Evolutionary conservation across 257 asterid genomes (phyloP).

Genomic region (Rubia yunnanensis): DNA sequence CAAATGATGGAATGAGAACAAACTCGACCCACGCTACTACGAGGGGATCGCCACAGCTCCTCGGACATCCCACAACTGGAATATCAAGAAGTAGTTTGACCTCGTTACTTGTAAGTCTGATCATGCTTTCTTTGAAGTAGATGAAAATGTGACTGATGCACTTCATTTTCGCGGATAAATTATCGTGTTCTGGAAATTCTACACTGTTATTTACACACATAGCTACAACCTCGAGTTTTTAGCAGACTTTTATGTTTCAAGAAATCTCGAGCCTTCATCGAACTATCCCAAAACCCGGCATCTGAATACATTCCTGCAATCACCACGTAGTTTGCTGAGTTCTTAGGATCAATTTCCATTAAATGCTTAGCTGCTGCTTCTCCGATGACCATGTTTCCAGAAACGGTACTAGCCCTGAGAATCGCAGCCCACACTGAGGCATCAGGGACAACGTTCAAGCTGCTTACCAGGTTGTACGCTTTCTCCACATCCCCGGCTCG

Average conservation of each 20-base stretch:
- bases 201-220: background rate
- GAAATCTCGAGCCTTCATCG: background rate
- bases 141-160: background rate
- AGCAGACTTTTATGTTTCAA: slow-evolving; percentile 4
- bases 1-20: slow-evolving; percentile 59
- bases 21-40: slow-evolving; percentile 60
- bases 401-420: background rate
- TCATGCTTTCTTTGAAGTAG: background rate
- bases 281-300: slow-evolving; percentile 10
- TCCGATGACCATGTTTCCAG: background rate
- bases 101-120: background rate
- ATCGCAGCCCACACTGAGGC: background rate
- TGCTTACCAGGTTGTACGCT: background rate
- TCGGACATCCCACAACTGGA: slow-evolving; percentile 81
- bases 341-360: background rate
- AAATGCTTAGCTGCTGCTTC: slow-evolving; percentile 6
- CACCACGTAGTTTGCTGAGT: background rate
- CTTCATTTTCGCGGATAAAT: too few relatives aligned
- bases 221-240: slow-evolving; percentile 10
- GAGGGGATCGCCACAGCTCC: slow-evolving; percentile 78
- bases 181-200: background rate
- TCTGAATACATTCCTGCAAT: slow-evolving; percentile 10
- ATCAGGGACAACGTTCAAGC: background rate
- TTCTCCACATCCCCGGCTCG: slow-evolving; percentile 2
- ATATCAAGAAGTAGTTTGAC: slow-evolving; percentile 42